These are phyloP conservation scores for Trichoderma brevicompactum DNA, from an alignment of 2,329 filamentous ascomycete species.

Conservation along the genomic window DNA sequence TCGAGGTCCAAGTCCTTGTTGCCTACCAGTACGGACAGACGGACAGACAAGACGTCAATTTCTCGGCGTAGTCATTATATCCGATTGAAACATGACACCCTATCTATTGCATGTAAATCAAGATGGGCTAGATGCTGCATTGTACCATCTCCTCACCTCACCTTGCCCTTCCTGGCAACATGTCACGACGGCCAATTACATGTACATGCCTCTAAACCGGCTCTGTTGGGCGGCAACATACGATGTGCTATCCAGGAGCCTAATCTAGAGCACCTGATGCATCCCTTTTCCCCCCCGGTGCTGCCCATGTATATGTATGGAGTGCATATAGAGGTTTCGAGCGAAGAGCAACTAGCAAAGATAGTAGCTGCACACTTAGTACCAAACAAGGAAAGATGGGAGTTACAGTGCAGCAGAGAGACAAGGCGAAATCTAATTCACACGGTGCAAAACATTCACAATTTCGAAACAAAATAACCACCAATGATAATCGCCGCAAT, in stretches of 20 bases:
- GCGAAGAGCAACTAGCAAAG: too few relatives aligned
- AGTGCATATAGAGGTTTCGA: neutral
- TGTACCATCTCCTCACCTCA: neutral
- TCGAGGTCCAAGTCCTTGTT: too few relatives aligned
- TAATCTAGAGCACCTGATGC: slow-evolving; percentile 1
- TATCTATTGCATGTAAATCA: too few relatives aligned
- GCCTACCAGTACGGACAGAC: too few relatives aligned
- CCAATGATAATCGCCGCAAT: neutral
- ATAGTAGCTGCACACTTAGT: too few relatives aligned
- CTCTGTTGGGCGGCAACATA: neutral
- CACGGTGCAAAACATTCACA: neutral
- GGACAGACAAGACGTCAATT: too few relatives aligned
- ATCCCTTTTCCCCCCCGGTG: neutral
- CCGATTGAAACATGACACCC: too few relatives aligned
- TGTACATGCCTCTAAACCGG: too few relatives aligned
- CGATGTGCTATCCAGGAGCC: neutral
- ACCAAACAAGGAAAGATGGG: too few relatives aligned
- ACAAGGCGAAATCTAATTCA: neutral
- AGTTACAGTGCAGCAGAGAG: too few relatives aligned
- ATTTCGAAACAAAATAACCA: neutral
- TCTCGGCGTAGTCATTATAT: too few relatives aligned
- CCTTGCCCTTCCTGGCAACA: neutral
- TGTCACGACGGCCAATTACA: neutral
- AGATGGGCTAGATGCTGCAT: too few relatives aligned
- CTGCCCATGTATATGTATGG: neutral